phyloP scores from a whole-genome alignment of 176 grass and related monocot species.

The Lolium perenne region DNA sequence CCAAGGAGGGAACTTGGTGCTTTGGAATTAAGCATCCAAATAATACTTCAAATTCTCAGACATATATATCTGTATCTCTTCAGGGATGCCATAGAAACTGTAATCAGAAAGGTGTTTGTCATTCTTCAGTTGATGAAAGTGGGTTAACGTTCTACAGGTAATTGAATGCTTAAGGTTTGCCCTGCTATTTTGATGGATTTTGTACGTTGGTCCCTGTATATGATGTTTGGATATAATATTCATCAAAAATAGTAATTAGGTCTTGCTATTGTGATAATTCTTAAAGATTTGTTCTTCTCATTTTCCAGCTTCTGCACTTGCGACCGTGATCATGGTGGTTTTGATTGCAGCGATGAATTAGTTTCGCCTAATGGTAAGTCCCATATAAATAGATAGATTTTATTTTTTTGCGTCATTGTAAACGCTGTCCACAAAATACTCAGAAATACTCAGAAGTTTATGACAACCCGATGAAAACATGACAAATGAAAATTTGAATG shows the following conservation, averaged over 20 bases:
- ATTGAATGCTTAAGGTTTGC: conserved; percentile 43
- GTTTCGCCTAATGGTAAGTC: conserved; percentile 83
- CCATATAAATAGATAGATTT: not conserved
- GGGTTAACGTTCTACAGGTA: conserved; percentile 94
- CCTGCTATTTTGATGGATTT: conserved; percentile 24
- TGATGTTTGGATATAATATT: conserved; percentile 23
- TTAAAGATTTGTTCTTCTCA: conserved; percentile 39
- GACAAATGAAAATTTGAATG: conserved; percentile 18
- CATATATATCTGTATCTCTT: conserved; percentile 79
- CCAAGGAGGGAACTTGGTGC: conserved; percentile 93
- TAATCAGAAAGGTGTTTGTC: conserved; percentile 78
- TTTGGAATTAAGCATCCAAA: conserved; percentile 86
- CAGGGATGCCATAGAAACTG: conserved; percentile 86
- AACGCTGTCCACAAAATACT: not conserved
- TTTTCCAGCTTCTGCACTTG: conserved; percentile 80
- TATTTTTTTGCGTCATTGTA: not conserved
- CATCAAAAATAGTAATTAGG: conserved; percentile 10
- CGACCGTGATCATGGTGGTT: conserved; percentile 96
- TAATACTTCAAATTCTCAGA: conserved; percentile 49
- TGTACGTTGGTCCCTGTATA: conserved; percentile 15
- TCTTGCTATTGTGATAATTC: conserved; percentile 7
- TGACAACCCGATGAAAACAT: conserved; percentile 19
- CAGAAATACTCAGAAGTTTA: not conserved
- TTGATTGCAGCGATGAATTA: conserved; percentile 90
- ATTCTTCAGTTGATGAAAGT: conserved; percentile 83